phyloP scores from a whole-genome alignment of 2,329 filamentous ascomycete species.

The Fusarium foetens region DNA sequence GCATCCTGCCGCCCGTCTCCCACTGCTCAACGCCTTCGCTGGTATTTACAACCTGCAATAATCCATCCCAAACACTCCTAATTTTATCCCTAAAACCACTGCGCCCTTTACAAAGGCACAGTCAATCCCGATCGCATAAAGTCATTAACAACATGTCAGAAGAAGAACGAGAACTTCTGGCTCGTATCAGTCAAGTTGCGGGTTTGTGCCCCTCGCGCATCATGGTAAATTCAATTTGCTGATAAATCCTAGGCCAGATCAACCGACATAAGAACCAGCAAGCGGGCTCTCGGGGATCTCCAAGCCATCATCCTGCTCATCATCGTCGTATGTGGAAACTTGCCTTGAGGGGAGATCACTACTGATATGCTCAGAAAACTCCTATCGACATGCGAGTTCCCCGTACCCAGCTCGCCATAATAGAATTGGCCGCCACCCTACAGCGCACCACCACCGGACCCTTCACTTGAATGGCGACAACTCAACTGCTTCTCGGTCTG shows the following conservation, averaged over 20 bases:
- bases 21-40: conserved; percentile 3
- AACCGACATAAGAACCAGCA: conserved; percentile 79
- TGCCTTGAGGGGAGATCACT: background rate
- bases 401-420: conserved; percentile 51
- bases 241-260: conserved; percentile 71
- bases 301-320: conserved; percentile 43
- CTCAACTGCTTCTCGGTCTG: conserved; percentile 51
- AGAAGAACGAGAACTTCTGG: conserved; percentile 64
- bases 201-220: conserved; percentile 49
- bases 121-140: background rate
- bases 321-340: conserved; percentile 51
- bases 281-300: conserved; percentile 51
- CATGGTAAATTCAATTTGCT: conserved; percentile 34
- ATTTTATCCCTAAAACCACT: background rate
- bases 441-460: conserved; percentile 60
- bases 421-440: conserved; percentile 50
- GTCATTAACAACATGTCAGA: conserved; percentile 52
- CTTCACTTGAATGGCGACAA: conserved; percentile 69
- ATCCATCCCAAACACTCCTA: conserved; percentile 5
- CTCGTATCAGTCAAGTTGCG: conserved; percentile 63
- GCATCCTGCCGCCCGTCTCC: conserved; percentile 23
- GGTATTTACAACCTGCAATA: background rate
- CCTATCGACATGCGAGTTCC: conserved; percentile 47
- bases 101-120: background rate
- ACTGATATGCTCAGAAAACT: conserved; percentile 45